Evolutionary conservation across 192 early-diverging fungal genomes (phyloP).

Genomic region (Coemansia sp.): DNA sequence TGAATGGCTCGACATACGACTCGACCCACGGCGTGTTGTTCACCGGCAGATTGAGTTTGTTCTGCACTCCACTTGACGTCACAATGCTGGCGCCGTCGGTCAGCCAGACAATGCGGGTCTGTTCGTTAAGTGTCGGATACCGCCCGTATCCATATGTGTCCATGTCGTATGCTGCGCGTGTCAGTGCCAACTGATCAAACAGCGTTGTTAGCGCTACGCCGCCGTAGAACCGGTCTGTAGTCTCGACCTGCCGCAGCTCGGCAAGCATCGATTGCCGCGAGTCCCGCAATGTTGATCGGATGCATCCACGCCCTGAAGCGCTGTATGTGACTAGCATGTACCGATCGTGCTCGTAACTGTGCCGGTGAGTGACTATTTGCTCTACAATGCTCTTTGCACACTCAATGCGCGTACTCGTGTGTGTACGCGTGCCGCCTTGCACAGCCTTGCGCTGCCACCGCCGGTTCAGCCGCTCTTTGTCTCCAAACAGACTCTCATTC

Average conservation of each 20-base stretch:
- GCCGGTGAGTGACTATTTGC: conserved; percentile 61
- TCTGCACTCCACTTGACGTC: conserved; percentile 39
- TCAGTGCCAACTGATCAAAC: conserved; percentile 69
- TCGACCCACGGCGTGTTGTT: conserved; percentile 62
- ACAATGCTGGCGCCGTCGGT: conserved; percentile 70
- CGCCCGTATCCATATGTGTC: conserved; percentile 74
- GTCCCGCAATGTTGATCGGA: conserved; percentile 54
- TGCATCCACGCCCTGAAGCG: conserved; percentile 30
- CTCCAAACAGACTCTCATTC: conserved; percentile 42
- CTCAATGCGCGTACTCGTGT: conserved; percentile 56
- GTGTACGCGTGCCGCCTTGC: background rate
- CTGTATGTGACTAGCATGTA: conserved; percentile 77
- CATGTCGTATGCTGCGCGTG: conserved; percentile 60
- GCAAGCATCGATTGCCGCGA: conserved; percentile 56
- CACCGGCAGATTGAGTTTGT: conserved; percentile 68
- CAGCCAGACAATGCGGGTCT: conserved; percentile 74
- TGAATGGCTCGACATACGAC: conserved; percentile 73
- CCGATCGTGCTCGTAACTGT: conserved; percentile 63
- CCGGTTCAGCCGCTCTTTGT: conserved; percentile 30
- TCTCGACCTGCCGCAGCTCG: conserved; percentile 63
- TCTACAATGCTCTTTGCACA: conserved; percentile 76
- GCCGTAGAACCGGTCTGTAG: conserved; percentile 66
- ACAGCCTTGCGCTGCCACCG: conserved; percentile 47
- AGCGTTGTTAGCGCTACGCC: conserved; percentile 63
- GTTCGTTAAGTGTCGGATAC: conserved; percentile 64